Base-by-base conservation (phyloP, 371 early-diverging fungal species). In the Dinochytrium kinnereticum region DNA sequence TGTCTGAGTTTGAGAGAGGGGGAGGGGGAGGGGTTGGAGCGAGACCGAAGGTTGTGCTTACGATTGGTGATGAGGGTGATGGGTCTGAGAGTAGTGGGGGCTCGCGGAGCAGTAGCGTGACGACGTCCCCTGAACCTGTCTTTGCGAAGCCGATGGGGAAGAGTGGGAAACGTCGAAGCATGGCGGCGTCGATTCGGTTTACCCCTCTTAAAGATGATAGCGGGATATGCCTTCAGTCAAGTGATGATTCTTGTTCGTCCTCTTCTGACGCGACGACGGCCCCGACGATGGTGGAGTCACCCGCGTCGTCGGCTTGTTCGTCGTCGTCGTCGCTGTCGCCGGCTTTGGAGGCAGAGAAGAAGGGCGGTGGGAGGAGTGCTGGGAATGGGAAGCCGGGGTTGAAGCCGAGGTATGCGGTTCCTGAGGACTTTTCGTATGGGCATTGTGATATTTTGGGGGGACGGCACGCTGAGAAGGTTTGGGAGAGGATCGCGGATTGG, bases 391-490 rank as follows among this genome's bases (percentile, higher is more conserved):
- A 64, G 34, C 37, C 37, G 44, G 59, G n/a, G 40, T 30, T 70
- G 13, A 44, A 51, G 68, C 66, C 66, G 17, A 50, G 64, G 50
- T 78, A 72, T 73, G 10, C 68, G 19, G 72, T 80, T n/a, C 79
- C 79, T 5, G 39, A 72, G 44, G 40, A 57, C 1, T 59, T 61
- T 38, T 61, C 67, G 34, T 78, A 77, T 37, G 83, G 83, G 0
- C 83, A 83, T 66, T 69, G 77, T 30, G 83, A 83, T 64, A 78
- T 80, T 71, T 55, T 83, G 59, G 79, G 71, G 1, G 79, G 81
- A 2, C 59, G 71, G 51, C 73, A 82, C 64, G 80, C 83, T 1
- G 83, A 80, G 50, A 10, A 38, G 31, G 68, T 83, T 36, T 83
- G 83, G 83, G 76, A 74, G 37, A 10, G 71, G 51, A 79, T 83